Evolutionary conservation across 208 protist genomes (phyloP).

Genomic region (Trypanosoma congolense): DNA sequence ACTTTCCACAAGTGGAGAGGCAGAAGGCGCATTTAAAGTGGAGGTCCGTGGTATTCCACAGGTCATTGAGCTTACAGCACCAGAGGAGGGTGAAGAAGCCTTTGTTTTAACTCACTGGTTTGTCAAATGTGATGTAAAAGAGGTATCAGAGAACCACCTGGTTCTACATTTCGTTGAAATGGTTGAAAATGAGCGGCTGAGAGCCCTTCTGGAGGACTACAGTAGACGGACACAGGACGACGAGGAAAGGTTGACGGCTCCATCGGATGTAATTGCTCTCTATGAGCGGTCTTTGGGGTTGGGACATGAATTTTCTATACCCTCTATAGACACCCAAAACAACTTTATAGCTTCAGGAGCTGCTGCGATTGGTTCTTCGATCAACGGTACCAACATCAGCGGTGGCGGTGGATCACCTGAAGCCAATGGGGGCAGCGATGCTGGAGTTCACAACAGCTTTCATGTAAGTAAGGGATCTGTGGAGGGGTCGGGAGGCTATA

Average conservation of each 20-base stretch:
- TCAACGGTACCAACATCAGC: background rate
- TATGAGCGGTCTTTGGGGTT: constrained; percentile 1
- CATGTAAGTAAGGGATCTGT: background rate
- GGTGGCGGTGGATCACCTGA: background rate
- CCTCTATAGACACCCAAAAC: background rate
- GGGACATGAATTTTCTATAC: background rate
- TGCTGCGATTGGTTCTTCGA: background rate
- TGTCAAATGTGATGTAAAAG: constrained; percentile 38
- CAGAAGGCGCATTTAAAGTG: constrained; percentile 29
- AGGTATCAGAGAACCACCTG: constrained; percentile 32
- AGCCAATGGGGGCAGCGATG: background rate
- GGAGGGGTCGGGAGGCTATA: too few relatives aligned
- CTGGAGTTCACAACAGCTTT: background rate
- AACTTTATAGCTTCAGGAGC: background rate
- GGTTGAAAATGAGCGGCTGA: constrained; percentile 43
- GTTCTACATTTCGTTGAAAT: constrained; percentile 54
- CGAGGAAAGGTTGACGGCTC: constrained; percentile 47
- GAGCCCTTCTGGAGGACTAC: constrained; percentile 35
- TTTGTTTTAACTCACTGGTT: constrained; percentile 71
- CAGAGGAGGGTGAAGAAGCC: constrained; percentile 35
- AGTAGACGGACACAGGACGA: constrained; percentile 46
- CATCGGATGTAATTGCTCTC: constrained; percentile 13
- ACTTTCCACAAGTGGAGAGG: constrained; percentile 21
- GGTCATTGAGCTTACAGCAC: constrained; percentile 59
- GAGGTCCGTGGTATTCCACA: constrained; percentile 60